Percentiles rank a stretch among this genome's conserved stretches.
Evolutionary conservation across 176 grass and related monocot species (phyloP).

Genomic region (bread wheat (Triticum aestivum)): IWGSC_CS_RefSeq_v2.1 NC_057797.1:758240630-758241129

Average conservation of each 20-base stretch:
- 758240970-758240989: not conserved
- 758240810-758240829: not conserved
- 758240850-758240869: not conserved
- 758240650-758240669: too few relatives aligned
- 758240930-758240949: not conserved
- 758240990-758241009: not conserved
- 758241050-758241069: not conserved
- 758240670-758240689: too few relatives aligned
- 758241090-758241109: too few relatives aligned
- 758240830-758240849: not conserved
- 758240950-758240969: not conserved
- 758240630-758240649: not conserved
- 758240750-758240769: not conserved
- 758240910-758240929: not conserved
- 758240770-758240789: not conserved
- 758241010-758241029: not conserved
- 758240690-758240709: not conserved
- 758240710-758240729: not conserved
- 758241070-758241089: not conserved
- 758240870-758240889: not conserved
- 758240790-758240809: not conserved
- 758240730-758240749: not conserved
- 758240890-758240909: not conserved
- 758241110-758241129: not conserved
- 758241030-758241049: not conserved